These are phyloP conservation scores for Gyromitra esculenta DNA, from an alignment of 2,329 filamentous ascomycete genomes.

Conservation along the genomic window DNA sequence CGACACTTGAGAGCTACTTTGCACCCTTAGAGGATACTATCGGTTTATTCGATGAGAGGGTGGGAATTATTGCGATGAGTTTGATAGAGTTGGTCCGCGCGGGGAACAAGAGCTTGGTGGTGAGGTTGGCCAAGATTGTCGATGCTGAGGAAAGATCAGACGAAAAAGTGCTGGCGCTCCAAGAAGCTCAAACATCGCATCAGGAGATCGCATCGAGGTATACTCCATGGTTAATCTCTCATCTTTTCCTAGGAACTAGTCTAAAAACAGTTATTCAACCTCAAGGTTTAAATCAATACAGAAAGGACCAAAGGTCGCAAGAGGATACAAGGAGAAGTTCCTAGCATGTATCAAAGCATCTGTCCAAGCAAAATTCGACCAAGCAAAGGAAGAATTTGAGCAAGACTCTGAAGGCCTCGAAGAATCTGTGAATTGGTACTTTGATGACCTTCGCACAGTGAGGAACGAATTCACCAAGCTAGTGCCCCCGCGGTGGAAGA, in stretches of 20 bases:
- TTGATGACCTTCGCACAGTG: slow-evolving; percentile 95
- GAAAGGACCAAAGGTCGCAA: slow-evolving; percentile 86
- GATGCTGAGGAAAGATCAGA: slow-evolving; percentile 97
- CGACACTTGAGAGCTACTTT: slow-evolving; percentile 90
- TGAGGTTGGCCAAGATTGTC: slow-evolving; percentile 89
- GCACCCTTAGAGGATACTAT: slow-evolving; percentile 84
- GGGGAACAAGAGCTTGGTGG: slow-evolving; percentile 88
- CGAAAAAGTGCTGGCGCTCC: slow-evolving; percentile 85
- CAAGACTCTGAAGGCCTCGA: slow-evolving; percentile 84
- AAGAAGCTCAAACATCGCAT: slow-evolving; percentile 94
- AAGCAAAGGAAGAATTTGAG: slow-evolving; percentile 77
- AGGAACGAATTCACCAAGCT: slow-evolving; percentile 89
- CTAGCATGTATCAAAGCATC: slow-evolving; percentile 78
- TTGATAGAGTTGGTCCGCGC: slow-evolving; percentile 85
- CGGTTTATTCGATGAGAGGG: slow-evolving; percentile 94
- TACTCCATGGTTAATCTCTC: neutral
- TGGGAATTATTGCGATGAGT: slow-evolving; percentile 87
- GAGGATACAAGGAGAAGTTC: slow-evolving; percentile 98
- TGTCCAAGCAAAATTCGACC: slow-evolving; percentile 77
- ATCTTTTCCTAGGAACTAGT: neutral
- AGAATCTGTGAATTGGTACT: slow-evolving; percentile 93
- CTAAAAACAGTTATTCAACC: slow-evolving; percentile 10
- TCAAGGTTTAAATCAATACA: slow-evolving; percentile 89
- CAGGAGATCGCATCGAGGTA: slow-evolving; percentile 80
- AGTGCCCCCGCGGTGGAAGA: slow-evolving; percentile 97